Conservation (phyloP, 805 yeast genomes). For the Yamadazyma ubonensis region DNA sequence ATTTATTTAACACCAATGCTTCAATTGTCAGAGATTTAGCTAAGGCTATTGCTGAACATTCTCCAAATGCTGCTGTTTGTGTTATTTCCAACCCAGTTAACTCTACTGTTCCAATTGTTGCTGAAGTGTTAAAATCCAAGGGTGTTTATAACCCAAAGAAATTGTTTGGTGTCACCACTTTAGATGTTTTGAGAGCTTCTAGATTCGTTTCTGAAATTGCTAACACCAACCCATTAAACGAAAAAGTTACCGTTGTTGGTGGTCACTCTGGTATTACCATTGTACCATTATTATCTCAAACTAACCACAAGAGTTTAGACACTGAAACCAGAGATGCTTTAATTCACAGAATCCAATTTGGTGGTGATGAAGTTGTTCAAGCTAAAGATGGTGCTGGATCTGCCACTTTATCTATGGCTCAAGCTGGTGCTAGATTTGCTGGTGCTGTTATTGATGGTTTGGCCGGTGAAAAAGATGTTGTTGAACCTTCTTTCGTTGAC, state of each 20-base stretch:
- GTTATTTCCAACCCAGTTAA: constrained; percentile 95
- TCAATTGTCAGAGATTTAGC: constrained; percentile 93
- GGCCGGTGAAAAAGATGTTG: constrained; percentile 60
- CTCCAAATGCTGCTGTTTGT: constrained; percentile 80
- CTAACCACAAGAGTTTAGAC: constrained; percentile 59
- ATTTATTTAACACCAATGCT: constrained; percentile 93
- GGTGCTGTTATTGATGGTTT: constrained; percentile 63
- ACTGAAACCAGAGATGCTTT: constrained; percentile 45
- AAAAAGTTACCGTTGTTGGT: constrained; percentile 85
- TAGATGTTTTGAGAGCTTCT: constrained; percentile 87
- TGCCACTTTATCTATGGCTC: constrained; percentile 91
- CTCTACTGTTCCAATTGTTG: constrained; percentile 95
- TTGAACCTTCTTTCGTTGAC: constrained; percentile 73
- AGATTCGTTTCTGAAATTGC: constrained; percentile 71
- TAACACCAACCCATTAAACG: constrained; percentile 73
- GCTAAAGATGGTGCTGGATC: constrained; percentile 95
- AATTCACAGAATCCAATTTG: constrained; percentile 88
- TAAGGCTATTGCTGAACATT: constrained; percentile 73
- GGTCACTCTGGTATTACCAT: constrained; percentile 98
- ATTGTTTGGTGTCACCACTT: constrained; percentile 93
- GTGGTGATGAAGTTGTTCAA: constrained; percentile 94
- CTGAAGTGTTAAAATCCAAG: constrained; percentile 82
- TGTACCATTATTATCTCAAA: constrained; percentile 87
- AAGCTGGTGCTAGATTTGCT: constrained; percentile 80
- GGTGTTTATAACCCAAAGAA: constrained; percentile 90